Conservation (phyloP, 345 rosid species). For the Aquilaria yunnanensis region DNA sequence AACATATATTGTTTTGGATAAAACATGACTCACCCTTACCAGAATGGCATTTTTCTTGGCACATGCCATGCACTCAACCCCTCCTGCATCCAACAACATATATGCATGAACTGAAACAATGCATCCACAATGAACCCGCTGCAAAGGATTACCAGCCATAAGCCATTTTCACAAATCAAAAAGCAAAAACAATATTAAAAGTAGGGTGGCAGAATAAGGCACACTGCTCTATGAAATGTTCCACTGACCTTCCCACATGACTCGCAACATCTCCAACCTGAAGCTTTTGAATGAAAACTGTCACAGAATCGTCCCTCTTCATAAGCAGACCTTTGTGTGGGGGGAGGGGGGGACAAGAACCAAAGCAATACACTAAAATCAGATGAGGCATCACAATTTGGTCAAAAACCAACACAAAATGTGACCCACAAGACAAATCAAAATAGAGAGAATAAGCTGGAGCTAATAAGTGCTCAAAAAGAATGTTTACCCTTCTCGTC, state of each 20-base stretch:
- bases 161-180: constrained; percentile 15
- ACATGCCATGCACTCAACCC: constrained; percentile 77
- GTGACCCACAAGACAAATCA: not conserved
- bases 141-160: constrained; percentile 22
- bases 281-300: constrained; percentile 51
- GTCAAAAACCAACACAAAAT: constrained; percentile 4
- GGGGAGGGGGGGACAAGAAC: no score
- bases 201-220: constrained; percentile 7
- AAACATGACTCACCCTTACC: constrained; percentile 44
- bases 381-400: not conserved
- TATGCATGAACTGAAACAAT: constrained; percentile 58
- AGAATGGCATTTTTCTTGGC: constrained; percentile 46
- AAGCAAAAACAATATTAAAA: constrained; percentile 8
- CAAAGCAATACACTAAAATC: no score
- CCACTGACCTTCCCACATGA: constrained; percentile 80
- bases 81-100: constrained; percentile 83
- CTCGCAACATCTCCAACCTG: constrained; percentile 95
- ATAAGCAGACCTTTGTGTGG: constrained; percentile 41
- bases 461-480: no score
- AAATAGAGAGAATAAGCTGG: no score
- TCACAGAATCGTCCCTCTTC: constrained; percentile 87
- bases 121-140: constrained; percentile 95
- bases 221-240: constrained; percentile 10
- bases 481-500: no score
- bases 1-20: no score